Percentiles rank a stretch among this genome's conserved stretches.
Conservation (phyloP, 306 rosid genomes). For the Gynostemma pentaphyllum region DNA sequence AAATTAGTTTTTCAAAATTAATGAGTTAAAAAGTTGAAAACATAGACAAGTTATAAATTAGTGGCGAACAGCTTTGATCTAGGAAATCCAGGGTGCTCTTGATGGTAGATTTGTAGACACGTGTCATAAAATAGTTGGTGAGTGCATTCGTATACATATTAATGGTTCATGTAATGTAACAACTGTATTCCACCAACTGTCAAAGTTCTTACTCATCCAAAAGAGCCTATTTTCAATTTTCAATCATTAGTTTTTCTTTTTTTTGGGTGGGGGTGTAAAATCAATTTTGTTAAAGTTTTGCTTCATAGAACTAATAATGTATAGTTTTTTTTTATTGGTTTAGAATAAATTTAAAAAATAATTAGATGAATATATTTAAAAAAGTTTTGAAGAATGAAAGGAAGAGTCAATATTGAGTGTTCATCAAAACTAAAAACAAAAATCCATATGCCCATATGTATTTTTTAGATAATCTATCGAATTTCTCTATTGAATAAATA, state of each 20-base stretch:
- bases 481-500: too few species aligned
- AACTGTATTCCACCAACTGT: slow-evolving; percentile 1
- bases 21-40: background rate
- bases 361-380: too few species aligned
- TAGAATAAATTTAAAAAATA: too few species aligned
- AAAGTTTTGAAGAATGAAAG: too few species aligned
- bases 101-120: background rate
- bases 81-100: too few species aligned
- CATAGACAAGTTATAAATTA: background rate
- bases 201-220: background rate
- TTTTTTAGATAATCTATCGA: too few species aligned
- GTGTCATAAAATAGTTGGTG: background rate
- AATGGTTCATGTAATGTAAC: background rate
- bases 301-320: background rate
- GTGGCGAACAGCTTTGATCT: slow-evolving; percentile 2
- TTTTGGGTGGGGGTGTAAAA: background rate
- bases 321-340: too few species aligned
- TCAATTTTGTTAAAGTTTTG: background rate
- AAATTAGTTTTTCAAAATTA: too few species aligned
- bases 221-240: background rate
- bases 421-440: too few species aligned
- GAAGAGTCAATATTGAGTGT: too few species aligned
- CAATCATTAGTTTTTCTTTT: background rate
- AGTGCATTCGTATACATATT: background rate
- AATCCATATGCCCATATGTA: too few species aligned